A percentile compares a stretch with the other conserved stretches of the same genome.
Conservation (phyloP, 306 rosid species). For the Sophora flavescens region DNA sequence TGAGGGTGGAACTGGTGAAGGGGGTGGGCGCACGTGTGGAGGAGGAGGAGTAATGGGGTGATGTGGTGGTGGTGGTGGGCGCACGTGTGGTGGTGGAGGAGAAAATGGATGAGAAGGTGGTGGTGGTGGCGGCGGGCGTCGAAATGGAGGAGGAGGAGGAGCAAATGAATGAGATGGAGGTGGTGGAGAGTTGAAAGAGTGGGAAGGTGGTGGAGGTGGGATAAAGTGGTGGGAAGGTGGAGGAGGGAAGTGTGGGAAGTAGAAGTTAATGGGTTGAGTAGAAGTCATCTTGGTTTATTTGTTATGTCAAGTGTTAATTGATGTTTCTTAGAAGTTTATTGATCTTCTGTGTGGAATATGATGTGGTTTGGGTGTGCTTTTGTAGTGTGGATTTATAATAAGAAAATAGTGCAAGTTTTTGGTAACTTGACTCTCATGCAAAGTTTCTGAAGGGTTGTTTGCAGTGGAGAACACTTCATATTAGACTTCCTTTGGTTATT, state of each 20-base stretch:
- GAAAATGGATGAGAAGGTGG: slow-evolving; percentile 34
- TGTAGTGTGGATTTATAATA: slow-evolving; percentile 44
- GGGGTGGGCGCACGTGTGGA: slow-evolving; percentile 49
- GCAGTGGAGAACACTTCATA: slow-evolving; percentile 72
- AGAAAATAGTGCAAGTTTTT: slow-evolving; percentile 29
- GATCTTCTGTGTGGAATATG: slow-evolving; percentile 34
- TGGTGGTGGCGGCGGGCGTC: slow-evolving; percentile 40
- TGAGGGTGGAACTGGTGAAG: slow-evolving; percentile 59
- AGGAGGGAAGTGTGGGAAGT: slow-evolving; percentile 54
- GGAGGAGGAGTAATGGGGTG: slow-evolving; percentile 53
- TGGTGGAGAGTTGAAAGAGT: slow-evolving; percentile 34
- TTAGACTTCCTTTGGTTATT: slow-evolving; percentile 33
- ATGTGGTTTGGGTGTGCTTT: slow-evolving; percentile 44
- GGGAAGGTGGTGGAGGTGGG: slow-evolving; percentile 53
- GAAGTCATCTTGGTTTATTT: slow-evolving; percentile 56
- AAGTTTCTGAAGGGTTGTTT: slow-evolving; percentile 67
- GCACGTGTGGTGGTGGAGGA: slow-evolving; percentile 40
- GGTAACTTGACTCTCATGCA: slow-evolving; percentile 70
- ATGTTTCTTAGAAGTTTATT: neutral
- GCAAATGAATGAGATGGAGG: slow-evolving; percentile 43
- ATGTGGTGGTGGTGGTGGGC: slow-evolving; percentile 53
- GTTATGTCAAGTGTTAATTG: neutral
- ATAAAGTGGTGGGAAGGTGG: slow-evolving; percentile 49
- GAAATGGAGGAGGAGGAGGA: slow-evolving; percentile 45
- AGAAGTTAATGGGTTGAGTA: slow-evolving; percentile 41